These are phyloP conservation scores for Zopfia rhizophila DNA, from an alignment of 2,329 filamentous ascomycete genomes.

Conservation along the genomic window DNA sequence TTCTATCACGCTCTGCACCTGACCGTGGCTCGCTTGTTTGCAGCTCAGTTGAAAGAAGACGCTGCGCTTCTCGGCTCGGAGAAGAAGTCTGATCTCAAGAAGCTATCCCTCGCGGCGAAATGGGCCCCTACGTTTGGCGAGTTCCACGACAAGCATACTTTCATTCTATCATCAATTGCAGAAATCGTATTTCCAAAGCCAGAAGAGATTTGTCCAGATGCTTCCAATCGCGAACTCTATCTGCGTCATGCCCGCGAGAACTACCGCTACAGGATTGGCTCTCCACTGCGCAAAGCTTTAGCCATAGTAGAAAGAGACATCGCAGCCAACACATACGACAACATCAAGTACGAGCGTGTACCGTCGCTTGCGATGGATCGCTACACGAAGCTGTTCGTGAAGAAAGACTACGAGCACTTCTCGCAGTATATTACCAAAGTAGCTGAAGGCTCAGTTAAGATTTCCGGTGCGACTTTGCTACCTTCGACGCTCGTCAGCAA, in stretches of 20 bases:
- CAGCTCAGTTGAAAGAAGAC: conserved; percentile 64
- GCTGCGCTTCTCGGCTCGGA: conserved; percentile 53
- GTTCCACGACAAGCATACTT: conserved; percentile 69
- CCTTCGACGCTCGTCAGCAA: conserved; percentile 61
- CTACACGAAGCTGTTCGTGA: conserved; percentile 61
- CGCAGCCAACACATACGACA: conserved; percentile 55
- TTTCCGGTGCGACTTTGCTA: conserved; percentile 67
- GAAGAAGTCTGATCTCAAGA: conserved; percentile 54
- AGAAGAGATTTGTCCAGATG: conserved; percentile 42
- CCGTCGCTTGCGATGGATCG: conserved; percentile 68
- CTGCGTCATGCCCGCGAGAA: conserved; percentile 65
- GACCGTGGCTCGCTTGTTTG: conserved; percentile 66
- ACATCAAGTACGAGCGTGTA: conserved; percentile 68
- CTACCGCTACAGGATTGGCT: conserved; percentile 62
- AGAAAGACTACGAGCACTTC: conserved; percentile 64
- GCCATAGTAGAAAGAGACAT: conserved; percentile 65
- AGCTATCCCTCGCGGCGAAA: conserved; percentile 68
- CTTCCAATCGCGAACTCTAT: conserved; percentile 59
- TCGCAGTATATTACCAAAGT: conserved; percentile 62
- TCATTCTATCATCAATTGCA: conserved; percentile 66
- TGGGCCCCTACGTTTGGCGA: conserved; percentile 67
- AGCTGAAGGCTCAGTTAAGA: conserved; percentile 58
- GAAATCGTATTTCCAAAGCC: conserved; percentile 62
- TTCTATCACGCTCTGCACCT: conserved; percentile 65
- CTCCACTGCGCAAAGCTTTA: conserved; percentile 64